These are phyloP conservation scores for Dinochytrium kinnereticum DNA, from an alignment of 371 early-diverging fungal genomes.

Conservation along the genomic window DNA sequence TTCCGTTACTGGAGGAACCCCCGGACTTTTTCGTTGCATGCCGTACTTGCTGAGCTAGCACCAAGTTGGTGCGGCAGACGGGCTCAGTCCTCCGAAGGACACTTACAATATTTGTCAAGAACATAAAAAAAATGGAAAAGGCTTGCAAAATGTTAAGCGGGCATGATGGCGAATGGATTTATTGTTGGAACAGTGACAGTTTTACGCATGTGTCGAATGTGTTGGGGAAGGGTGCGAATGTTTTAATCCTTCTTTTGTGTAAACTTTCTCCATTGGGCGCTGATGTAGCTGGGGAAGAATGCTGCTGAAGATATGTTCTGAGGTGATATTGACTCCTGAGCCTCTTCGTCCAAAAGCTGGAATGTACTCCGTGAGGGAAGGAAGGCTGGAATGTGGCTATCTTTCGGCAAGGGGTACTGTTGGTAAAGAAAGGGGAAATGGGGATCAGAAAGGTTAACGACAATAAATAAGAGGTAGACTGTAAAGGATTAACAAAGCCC, in stretches of 20 bases:
- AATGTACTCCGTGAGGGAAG: conserved; percentile 11
- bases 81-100: neutral
- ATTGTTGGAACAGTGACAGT: too few relatives aligned
- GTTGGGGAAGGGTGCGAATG: too few relatives aligned
- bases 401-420: neutral
- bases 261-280: neutral
- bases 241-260: neutral
- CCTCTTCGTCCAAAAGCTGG: conserved; percentile 3
- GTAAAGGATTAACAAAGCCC: neutral
- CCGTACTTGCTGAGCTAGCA: conserved; percentile 68
- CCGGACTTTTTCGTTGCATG: conserved; percentile 92
- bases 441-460: too few relatives aligned
- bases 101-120: neutral
- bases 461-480: neutral
- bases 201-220: too few relatives aligned
- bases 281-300: conserved; percentile 16
- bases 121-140: neutral
- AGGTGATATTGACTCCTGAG: conserved; percentile 10
- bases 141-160: too few relatives aligned
- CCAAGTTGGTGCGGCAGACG: neutral
- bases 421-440: neutral
- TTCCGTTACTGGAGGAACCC: conserved; percentile 83
- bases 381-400: neutral
- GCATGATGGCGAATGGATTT: too few relatives aligned
- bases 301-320: neutral